Percentiles rank a stretch among this genome's conserved stretches.
Conservation (phyloP, 257 asterid species). For the Eustoma russellianum region DNA sequence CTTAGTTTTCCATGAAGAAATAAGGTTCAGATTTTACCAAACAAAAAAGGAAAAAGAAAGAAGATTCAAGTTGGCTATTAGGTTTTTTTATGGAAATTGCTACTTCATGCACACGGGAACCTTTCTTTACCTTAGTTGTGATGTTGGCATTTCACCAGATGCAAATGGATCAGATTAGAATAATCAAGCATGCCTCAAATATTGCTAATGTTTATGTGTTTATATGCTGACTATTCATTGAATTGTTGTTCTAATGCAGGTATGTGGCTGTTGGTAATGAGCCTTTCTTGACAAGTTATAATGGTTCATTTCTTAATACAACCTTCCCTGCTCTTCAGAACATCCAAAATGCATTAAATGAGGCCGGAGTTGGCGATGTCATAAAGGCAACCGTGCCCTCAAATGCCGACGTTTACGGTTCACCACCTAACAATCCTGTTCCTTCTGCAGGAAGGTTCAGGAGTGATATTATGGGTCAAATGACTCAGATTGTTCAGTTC, state of each 20-base stretch:
- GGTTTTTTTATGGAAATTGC: too few relatives aligned
- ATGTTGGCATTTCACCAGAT: too few relatives aligned
- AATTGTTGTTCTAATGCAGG: constrained; percentile 11
- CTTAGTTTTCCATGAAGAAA: too few relatives aligned
- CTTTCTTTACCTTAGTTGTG: too few relatives aligned
- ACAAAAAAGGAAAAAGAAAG: too few relatives aligned
- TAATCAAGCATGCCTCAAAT: neutral
- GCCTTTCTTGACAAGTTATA: constrained; percentile 33
- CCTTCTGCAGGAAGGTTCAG: constrained; percentile 41
- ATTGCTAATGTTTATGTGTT: neutral
- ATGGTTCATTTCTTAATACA: constrained; percentile 27
- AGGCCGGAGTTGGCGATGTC: constrained; percentile 19
- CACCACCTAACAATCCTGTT: constrained; percentile 22
- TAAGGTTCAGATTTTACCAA: too few relatives aligned
- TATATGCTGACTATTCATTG: neutral
- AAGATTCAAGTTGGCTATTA: too few relatives aligned
- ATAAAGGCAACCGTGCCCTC: constrained; percentile 38
- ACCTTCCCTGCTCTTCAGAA: constrained; percentile 38
- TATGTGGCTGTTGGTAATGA: constrained; percentile 44
- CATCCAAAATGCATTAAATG: constrained; percentile 39
- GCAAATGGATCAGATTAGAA: too few relatives aligned
- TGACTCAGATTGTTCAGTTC: constrained; percentile 37
- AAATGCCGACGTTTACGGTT: constrained; percentile 35
- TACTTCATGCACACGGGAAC: too few relatives aligned
- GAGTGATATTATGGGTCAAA: constrained; percentile 19